A percentile compares a stretch with the other conserved stretches of the same genome.
These are phyloP conservation scores for Albizia julibrissin DNA, from an alignment of 306 rosid species.

Conservation along the genomic window DNA sequence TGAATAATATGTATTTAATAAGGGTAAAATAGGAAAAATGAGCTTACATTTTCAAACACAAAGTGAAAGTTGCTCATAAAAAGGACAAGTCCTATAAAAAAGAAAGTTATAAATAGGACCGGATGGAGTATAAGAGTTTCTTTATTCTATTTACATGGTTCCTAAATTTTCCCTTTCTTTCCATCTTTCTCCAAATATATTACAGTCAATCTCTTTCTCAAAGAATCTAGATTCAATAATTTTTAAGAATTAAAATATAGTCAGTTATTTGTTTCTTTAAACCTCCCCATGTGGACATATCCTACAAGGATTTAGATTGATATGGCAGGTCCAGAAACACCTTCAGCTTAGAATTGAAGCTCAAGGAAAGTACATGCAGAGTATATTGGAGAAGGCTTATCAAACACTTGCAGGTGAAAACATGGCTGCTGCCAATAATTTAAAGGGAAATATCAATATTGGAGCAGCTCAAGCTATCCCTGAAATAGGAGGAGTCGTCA, in stretches of 20 bases:
- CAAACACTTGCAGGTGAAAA: constrained; percentile 98
- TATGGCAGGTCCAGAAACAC: constrained; percentile 83
- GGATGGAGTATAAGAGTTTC: neutral
- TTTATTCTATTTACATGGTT: neutral
- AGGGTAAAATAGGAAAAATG: no score
- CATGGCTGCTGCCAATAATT: constrained; percentile 59
- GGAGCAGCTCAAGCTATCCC: constrained; percentile 45
- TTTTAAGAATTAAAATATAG: neutral
- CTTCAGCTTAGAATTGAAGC: constrained; percentile 98
- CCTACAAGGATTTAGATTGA: constrained; percentile 32
- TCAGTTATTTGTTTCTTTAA: neutral
- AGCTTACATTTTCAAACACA: no score
- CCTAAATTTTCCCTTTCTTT: neutral
- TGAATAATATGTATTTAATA: no score
- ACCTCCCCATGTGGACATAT: constrained; percentile 1
- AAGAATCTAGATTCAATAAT: neutral
- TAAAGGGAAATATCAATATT: constrained; percentile 45
- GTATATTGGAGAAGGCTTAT: constrained; percentile 96
- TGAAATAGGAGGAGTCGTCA: constrained; percentile 53
- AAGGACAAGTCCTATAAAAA: no score
- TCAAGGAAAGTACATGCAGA: constrained; percentile 99
- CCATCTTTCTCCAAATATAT: neutral
- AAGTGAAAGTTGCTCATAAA: no score
- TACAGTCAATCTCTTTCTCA: neutral
- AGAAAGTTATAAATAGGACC: no score